Conservation (phyloP, 306 rosid genomes). For the Citrullus amarus region DNA sequence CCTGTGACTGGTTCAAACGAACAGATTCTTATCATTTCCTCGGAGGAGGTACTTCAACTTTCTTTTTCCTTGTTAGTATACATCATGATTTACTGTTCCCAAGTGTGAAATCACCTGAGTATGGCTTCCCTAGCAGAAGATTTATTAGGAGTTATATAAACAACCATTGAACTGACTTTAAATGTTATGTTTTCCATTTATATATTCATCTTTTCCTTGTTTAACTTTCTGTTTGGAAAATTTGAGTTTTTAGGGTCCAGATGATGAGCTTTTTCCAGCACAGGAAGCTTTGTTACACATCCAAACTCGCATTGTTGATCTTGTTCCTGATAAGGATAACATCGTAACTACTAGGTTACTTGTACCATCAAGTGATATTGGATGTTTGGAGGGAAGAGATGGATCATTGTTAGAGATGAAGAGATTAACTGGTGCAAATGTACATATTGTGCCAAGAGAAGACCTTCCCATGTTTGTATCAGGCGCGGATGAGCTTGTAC, state of each 20-base stretch:
- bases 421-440: constrained; percentile 66
- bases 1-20: constrained; percentile 68
- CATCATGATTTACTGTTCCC: neutral
- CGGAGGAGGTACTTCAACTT: constrained; percentile 64
- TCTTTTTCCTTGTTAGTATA: neutral
- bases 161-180: neutral
- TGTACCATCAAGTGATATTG: constrained; percentile 58
- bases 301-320: constrained; percentile 81
- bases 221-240: constrained; percentile 11
- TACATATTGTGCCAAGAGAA: constrained; percentile 73
- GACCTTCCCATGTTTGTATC: constrained; percentile 61
- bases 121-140: neutral
- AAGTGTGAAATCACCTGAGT: neutral
- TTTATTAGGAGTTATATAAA: neutral
- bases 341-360: constrained; percentile 78
- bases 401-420: constrained; percentile 68
- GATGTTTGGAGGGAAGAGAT: constrained; percentile 87
- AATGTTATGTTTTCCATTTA: neutral
- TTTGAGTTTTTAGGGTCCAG: constrained; percentile 60
- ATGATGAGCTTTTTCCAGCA: constrained; percentile 93
- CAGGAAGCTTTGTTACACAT: constrained; percentile 98
- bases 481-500: constrained; percentile 61
- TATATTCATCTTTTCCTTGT: neutral
- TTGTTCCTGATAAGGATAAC: constrained; percentile 62
- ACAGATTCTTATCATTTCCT: constrained; percentile 69